Base-by-base conservation (phyloP, 75 land plant genomes). In the Sequoiadendron giganteum region DNA sequence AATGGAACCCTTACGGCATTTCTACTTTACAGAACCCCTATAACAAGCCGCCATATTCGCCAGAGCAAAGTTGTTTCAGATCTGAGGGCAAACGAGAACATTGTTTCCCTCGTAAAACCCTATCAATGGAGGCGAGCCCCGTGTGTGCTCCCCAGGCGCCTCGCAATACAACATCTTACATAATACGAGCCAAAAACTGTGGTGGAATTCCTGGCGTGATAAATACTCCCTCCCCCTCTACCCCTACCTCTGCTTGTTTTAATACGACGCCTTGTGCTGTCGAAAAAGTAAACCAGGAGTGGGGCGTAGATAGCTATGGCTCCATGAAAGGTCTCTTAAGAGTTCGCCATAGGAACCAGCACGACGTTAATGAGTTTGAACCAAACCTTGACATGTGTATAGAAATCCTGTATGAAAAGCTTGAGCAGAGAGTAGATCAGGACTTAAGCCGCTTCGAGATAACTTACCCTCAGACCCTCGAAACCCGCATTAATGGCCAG, bases 271-370 rank as follows among this genome's bases (percentile, higher is more conserved):
- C 80, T 40, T 91, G 83, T 39, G 45, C 47, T 32, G 85, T 81
- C 3, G 92, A 90, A 42, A 83, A 87, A 83, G 92, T 87, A 40
- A 77, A 85, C 30, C 48, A 43, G 30, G 88, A 87, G n/a, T 87
- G 88, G 88, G 88, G 88, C 25, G 90, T 91, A 36, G 47, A 90
- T 87, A 89, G 92, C 54, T 91, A 91, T 88, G 92, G 92, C 14
- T 91, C 92, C 75, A 91, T 91, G 92, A 90, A 90, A 48, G 92
- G 92, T 32, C 89, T 91, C 21, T 87, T 91, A 4, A 89, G 82
- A 70, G 88, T 91, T n/a, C 61, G 78, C 83, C 40, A 43, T 42
- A 82, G 30, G 47, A 79, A 7, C 42, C 21, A 16, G 45, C 7
- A 42, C 9, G 8, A 7, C 18, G n/a, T 36, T 13, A 40, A 39